Percentiles rank a stretch among this genome's conserved stretches.
Conservation (phyloP, 192 early-diverging fungal genomes). For the Coemansia sp. region DNA sequence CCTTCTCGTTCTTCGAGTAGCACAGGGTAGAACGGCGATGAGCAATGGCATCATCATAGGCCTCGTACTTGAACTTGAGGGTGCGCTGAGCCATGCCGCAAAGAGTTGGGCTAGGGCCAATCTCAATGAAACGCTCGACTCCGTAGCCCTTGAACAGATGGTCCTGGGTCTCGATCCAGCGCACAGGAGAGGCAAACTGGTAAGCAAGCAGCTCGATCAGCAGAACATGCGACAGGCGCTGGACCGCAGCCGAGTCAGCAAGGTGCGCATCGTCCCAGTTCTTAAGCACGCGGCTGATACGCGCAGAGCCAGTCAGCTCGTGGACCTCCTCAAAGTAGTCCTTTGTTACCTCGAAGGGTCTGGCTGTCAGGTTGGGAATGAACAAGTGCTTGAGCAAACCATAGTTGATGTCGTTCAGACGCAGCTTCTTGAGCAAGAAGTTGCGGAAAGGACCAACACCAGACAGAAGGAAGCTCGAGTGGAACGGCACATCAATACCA, state of each 20-base stretch:
- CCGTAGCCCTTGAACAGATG: constrained; percentile 80
- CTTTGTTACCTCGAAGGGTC: constrained; percentile 78
- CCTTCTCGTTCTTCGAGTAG: constrained; percentile 85
- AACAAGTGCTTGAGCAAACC: constrained; percentile 77
- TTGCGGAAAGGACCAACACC: constrained; percentile 93
- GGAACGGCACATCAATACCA: constrained; percentile 97
- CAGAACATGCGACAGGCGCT: constrained; percentile 82
- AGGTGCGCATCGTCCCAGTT: constrained; percentile 71
- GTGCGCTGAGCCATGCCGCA: constrained; percentile 93
- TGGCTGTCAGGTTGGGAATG: constrained; percentile 90
- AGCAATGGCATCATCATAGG: constrained; percentile 91
- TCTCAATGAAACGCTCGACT: constrained; percentile 87
- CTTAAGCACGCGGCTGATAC: constrained; percentile 76
- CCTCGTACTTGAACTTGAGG: constrained; percentile 95
- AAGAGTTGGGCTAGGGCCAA: constrained; percentile 87
- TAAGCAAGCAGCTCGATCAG: constrained; percentile 90
- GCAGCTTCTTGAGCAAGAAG: constrained; percentile 82
- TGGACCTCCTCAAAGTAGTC: constrained; percentile 73
- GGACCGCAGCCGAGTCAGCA: constrained; percentile 73
- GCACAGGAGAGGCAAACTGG: constrained; percentile 92
- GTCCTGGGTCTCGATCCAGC: constrained; percentile 98
- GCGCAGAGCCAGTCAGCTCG: constrained; percentile 71
- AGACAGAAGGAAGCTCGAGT: constrained; percentile 87
- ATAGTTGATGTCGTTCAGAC: constrained; percentile 80
- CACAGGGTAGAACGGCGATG: constrained; percentile 86